Percentiles rank a stretch among this genome's conserved stretches.
Evolutionary conservation across 345 rosid genomes (phyloP).

Genomic region (Populus deltoides): DNA sequence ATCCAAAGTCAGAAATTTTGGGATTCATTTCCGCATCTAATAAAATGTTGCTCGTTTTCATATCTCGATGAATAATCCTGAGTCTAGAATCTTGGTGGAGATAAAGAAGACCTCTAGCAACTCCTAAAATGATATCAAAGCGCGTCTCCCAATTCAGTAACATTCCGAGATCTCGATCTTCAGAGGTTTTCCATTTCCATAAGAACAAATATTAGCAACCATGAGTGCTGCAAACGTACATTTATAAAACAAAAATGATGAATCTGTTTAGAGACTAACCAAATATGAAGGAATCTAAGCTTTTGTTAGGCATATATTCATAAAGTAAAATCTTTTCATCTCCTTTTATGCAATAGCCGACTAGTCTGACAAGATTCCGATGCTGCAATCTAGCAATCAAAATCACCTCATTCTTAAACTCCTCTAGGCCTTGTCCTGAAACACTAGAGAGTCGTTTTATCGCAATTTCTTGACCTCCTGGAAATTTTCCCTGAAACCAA

Average conservation of each 20-base stretch:
- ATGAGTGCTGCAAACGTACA: background rate
- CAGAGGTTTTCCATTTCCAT: background rate
- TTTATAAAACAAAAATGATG: background rate
- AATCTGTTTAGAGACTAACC: background rate
- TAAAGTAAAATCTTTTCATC: conserved; percentile 16
- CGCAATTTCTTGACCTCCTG: conserved; percentile 13
- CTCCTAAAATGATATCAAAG: background rate
- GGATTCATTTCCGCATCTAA: too few species aligned
- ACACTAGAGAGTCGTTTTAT: conserved; percentile 12
- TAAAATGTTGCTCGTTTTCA: background rate
- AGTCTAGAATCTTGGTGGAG: background rate
- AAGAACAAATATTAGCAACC: background rate
- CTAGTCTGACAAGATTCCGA: conserved; percentile 10
- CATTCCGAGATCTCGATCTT: background rate
- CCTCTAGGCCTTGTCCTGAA: conserved; percentile 17
- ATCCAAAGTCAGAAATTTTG: too few species aligned
- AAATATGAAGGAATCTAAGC: background rate
- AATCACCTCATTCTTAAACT: conserved; percentile 15
- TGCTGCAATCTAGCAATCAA: conserved; percentile 19
- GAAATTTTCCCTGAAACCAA: conserved; percentile 8
- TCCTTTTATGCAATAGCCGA: conserved; percentile 13
- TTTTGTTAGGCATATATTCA: background rate
- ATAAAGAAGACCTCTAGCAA: background rate
- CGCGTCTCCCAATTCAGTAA: background rate
- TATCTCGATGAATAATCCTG: background rate